Base-by-base conservation (phyloP, 805 yeast species). In the Starmerella cellae region DNA sequence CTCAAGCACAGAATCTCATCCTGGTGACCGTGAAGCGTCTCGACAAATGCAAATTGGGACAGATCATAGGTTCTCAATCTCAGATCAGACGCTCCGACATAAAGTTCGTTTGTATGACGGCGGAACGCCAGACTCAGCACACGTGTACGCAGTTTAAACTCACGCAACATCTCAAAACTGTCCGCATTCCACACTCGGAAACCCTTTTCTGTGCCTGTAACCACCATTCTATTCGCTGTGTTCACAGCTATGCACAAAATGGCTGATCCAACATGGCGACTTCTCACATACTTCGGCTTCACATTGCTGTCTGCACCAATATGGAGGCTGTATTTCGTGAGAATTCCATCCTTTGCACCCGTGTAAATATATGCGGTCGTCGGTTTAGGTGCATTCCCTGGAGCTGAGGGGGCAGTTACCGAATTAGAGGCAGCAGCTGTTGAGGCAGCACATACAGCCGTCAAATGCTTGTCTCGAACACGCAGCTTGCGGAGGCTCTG, bases 1-100 rank as follows among this genome's bases (percentile, higher is more conserved):
- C 84, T 65, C 41, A 91, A 78, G 56, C 79, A 96, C 34, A 73
- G 71, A 35, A 88, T 87, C 42, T 74, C 67, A 58, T 91, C 98
- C 64, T 91, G 97, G 62, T 91, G 98, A 2, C 98, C 98, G 59
- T 83, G 91, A 36, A 91, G 65, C 4, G 82, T 79, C 65, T 91
- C 98, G 56, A 88, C 69, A 61, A 84, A 94, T 3, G 95, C 78
- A 56, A 79, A 71, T 62, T 85, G 95, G 54, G 77, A 82, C 45
- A 87, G 70, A 49, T 87, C 79, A 60, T 74, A 91, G 0, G 94
- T 82, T 59, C 96, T 74, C 51, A 91, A 79, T 53, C 87, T 79
- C 56, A 85, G 73, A 61, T 91, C 98, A 1, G 85, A 88, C 63
- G 95, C 84, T 1, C 95, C 81, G 20, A 87, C 97, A 58, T 79